These are phyloP conservation scores for Erodium maritimum DNA, from an alignment of 345 rosid genomes.

Conservation along the genomic window DNA sequence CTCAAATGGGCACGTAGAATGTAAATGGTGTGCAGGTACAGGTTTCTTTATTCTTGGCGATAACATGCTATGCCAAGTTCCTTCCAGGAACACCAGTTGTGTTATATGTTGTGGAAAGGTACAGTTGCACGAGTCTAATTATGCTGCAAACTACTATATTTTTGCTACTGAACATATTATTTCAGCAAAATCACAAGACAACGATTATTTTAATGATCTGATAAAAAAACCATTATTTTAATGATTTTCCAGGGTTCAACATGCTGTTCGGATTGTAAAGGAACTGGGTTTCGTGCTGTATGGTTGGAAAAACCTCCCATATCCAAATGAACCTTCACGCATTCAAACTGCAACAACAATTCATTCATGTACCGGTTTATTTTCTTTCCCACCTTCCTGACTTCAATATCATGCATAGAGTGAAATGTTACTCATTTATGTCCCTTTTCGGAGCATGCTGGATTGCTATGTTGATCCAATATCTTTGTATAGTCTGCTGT, in stretches of 20 bases:
- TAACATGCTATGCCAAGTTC: constrained; percentile 91
- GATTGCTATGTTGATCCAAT: too few species aligned
- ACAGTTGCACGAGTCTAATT: neutral
- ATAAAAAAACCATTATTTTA: neutral
- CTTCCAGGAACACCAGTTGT: constrained; percentile 73
- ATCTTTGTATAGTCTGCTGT: too few species aligned
- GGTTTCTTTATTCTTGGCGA: constrained; percentile 85
- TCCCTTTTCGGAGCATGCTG: too few species aligned
- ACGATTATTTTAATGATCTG: constrained; percentile 1
- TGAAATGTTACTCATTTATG: too few species aligned
- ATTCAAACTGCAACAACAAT: too few species aligned
- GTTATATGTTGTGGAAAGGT: constrained; percentile 72
- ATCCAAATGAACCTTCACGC: constrained; percentile 11
- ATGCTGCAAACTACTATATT: neutral
- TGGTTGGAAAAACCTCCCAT: constrained; percentile 75
- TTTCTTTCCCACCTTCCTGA: too few species aligned
- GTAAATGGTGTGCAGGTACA: constrained; percentile 90
- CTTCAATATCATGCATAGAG: too few species aligned
- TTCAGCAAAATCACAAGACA: neutral
- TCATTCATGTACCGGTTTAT: too few species aligned
- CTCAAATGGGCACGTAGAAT: constrained; percentile 63
- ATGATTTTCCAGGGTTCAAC: constrained; percentile 46
- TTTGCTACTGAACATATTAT: neutral
- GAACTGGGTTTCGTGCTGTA: constrained; percentile 94
- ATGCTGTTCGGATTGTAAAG: constrained; percentile 66